Evolutionary conservation across 306 rosid species (phyloP).

Genomic region (Senna siamea): DNA sequence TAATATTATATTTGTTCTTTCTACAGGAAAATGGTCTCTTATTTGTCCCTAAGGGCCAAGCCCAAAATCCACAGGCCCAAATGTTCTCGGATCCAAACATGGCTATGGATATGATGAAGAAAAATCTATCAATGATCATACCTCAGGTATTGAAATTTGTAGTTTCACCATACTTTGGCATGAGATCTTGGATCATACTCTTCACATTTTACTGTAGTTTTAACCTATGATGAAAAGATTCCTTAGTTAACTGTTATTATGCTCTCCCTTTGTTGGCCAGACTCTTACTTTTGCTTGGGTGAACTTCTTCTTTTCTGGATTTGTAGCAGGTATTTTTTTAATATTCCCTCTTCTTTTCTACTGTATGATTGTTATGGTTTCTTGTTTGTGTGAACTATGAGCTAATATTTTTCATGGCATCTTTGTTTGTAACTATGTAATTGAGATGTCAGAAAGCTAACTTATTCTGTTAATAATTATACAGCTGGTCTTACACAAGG

Average conservation of each 20-base stretch:
- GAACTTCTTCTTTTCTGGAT: constrained; percentile 98
- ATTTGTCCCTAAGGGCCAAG: constrained; percentile 92
- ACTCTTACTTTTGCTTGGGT: constrained; percentile 99
- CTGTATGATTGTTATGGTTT: constrained; percentile 2
- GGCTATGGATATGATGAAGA: constrained; percentile 99
- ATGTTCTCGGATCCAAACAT: constrained; percentile 99
- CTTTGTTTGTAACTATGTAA: constrained; percentile 13
- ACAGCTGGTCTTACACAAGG: background rate
- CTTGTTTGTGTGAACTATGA: constrained; percentile 12
- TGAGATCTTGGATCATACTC: constrained; percentile 29
- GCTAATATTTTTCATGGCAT: constrained; percentile 20
- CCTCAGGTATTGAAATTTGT: constrained; percentile 73
- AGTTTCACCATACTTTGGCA: constrained; percentile 7
- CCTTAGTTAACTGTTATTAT: constrained; percentile 20
- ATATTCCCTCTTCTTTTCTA: constrained; percentile 13
- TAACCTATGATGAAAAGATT: constrained; percentile 19
- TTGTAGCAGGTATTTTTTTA: constrained; percentile 80
- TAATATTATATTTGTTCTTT: constrained; percentile 25
- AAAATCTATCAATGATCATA: constrained; percentile 95
- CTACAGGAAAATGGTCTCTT: constrained; percentile 87
- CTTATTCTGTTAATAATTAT: constrained; percentile 15
- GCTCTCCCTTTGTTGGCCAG: constrained; percentile 56
- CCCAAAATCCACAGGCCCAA: constrained; percentile 87
- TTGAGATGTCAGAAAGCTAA: constrained; percentile 3
- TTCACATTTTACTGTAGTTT: background rate